phyloP scores from a whole-genome alignment of 345 rosid species.

The Eucalyptus microcorys region DNA sequence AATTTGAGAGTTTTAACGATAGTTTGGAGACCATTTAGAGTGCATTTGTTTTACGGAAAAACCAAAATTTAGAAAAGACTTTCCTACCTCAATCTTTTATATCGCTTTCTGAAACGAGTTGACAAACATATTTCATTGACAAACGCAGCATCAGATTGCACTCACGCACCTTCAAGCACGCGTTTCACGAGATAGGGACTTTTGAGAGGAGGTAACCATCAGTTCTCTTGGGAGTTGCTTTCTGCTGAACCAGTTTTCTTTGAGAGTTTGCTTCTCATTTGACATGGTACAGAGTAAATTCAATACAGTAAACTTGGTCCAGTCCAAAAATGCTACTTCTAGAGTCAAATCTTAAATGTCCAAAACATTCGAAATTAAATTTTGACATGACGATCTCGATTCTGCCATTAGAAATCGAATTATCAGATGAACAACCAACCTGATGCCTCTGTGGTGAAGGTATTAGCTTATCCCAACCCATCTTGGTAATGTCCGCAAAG shows the following conservation, averaged over 20 bases:
- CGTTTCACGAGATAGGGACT: neutral
- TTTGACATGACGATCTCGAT: neutral
- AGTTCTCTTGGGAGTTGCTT: neutral
- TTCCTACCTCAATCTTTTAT: neutral
- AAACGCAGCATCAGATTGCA: neutral
- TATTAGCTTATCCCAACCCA: neutral
- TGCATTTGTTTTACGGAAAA: neutral
- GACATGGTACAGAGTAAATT: neutral
- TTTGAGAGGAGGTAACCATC: neutral
- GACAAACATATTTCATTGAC: neutral
- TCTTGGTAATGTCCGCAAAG: neutral
- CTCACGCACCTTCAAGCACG: neutral
- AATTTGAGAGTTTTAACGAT: neutral
- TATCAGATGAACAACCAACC: neutral
- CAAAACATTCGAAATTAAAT: neutral
- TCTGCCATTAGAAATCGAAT: neutral
- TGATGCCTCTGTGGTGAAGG: neutral
- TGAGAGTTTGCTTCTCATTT: neutral
- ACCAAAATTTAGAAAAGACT: neutral
- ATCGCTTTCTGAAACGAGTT: neutral
- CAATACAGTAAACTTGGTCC: neutral
- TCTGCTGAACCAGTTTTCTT: neutral
- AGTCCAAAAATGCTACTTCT: neutral
- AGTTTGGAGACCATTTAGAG: neutral
- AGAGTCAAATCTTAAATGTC: neutral